A percentile compares a stretch with the other conserved stretches of the same genome.
Conservation (phyloP, 208 protist species). For the Phytomonas serpens region DNA sequence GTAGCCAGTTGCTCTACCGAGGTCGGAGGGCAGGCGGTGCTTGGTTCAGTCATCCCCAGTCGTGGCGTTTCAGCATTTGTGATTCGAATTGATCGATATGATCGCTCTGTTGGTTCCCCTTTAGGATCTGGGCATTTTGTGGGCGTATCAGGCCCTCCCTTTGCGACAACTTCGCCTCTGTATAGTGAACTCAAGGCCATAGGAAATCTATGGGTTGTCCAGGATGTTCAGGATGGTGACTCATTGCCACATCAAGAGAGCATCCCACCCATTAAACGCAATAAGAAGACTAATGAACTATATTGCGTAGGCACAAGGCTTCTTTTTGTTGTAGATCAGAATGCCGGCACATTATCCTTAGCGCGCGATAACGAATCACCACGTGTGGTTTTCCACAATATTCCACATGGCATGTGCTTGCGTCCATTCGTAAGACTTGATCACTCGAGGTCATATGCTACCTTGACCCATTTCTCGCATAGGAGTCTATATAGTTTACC, state of each 20-base stretch:
- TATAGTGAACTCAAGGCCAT: constrained; percentile 47
- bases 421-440: constrained; percentile 86
- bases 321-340: constrained; percentile 75
- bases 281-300: constrained; percentile 25
- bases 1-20: constrained; percentile 56
- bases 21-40: constrained; percentile 52
- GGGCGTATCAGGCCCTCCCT: constrained; percentile 56
- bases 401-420: constrained; percentile 41
- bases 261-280: constrained; percentile 37
- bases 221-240: constrained; percentile 82
- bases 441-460: constrained; percentile 66
- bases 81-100: constrained; percentile 56
- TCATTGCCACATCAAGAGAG: constrained; percentile 64
- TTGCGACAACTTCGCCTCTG: constrained; percentile 37
- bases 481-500: constrained; percentile 24
- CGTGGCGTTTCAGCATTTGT: constrained; percentile 71
- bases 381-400: constrained; percentile 63
- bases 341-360: constrained; percentile 61
- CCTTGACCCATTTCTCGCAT: constrained; percentile 46
- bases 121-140: constrained; percentile 84
- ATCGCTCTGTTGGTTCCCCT: constrained; percentile 37
- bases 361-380: constrained; percentile 69
- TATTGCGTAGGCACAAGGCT: constrained; percentile 69
- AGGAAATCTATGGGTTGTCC: constrained; percentile 72
- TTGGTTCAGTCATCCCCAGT: constrained; percentile 59